phyloP scores from a whole-genome alignment of 441 rosid genomes.

The Populus hybrid region DNA sequence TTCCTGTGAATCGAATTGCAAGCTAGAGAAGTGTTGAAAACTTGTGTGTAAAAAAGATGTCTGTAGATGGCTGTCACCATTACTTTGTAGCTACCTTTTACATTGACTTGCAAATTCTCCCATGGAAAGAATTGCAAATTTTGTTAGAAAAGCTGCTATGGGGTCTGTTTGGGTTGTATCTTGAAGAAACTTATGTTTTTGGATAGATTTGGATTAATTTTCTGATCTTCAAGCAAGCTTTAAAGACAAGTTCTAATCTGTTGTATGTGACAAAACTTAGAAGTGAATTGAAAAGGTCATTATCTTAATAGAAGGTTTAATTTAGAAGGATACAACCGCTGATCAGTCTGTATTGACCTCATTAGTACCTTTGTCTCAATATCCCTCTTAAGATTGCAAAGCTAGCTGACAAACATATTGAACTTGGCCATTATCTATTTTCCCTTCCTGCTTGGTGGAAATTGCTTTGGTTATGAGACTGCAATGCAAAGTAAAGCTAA shows the following conservation, averaged over 20 bases:
- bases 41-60: background rate
- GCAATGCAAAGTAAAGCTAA: background rate
- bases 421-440: background rate
- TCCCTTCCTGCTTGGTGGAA: background rate
- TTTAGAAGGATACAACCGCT: background rate
- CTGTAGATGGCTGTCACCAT: background rate
- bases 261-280: background rate
- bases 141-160: background rate
- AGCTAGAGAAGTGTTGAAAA: background rate
- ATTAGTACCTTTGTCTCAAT: background rate
- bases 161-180: background rate
- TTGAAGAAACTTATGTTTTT: background rate
- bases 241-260: background rate
- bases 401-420: background rate
- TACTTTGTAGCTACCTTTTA: background rate
- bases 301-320: background rate
- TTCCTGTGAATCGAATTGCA: background rate
- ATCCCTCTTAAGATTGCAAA: background rate
- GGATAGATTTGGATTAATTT: background rate
- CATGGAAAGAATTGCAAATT: background rate
- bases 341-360: too few relatives aligned
- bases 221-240: background rate
- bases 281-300: background rate
- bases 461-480: background rate
- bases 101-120: background rate